Conservation (phyloP, 2,329 filamentous ascomycete species). For the Stagonosporopsis chrysanthemi region DNA sequence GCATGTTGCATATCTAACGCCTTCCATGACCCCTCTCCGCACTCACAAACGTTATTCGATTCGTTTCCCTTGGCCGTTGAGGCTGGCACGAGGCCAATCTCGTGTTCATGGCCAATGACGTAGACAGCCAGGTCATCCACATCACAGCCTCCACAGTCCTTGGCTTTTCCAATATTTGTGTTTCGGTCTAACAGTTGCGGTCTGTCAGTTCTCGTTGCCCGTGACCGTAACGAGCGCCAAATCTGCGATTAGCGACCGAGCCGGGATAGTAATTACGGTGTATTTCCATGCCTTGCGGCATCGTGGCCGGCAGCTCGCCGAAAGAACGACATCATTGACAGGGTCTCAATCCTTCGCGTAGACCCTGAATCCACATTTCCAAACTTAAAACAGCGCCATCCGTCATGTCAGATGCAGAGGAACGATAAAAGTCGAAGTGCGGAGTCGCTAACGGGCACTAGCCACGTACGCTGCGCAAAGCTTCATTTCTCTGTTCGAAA, state of each 20-base stretch:
- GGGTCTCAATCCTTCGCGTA: constrained; percentile 18
- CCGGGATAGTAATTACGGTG: constrained; percentile 17
- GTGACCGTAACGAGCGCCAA: constrained; percentile 11
- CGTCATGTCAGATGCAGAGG: constrained; percentile 29
- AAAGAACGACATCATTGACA: constrained; percentile 33
- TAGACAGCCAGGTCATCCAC: constrained; percentile 22
- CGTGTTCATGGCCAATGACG: constrained; percentile 34
- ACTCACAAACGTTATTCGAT: not conserved
- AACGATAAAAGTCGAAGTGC: constrained; percentile 18
- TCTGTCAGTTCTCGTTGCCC: constrained; percentile 15
- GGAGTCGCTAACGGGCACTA: constrained; percentile 25
- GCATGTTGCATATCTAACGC: constrained; percentile 1
- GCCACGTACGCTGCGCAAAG: constrained; percentile 27
- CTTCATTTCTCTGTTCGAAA: constrained; percentile 13
- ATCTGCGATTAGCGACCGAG: constrained; percentile 11
- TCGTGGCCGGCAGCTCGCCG: constrained; percentile 7
- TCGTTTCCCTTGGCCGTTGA: constrained; percentile 8
- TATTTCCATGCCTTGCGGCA: constrained; percentile 12
- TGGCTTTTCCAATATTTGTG: constrained; percentile 12
- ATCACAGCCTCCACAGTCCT: constrained; percentile 20
- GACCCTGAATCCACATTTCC: constrained; percentile 25
- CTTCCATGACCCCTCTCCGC: constrained; percentile 15
- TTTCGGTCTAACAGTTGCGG: constrained; percentile 8
- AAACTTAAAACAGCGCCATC: constrained; percentile 19
- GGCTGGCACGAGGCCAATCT: constrained; percentile 23